Evolutionary conservation across 2,329 filamentous ascomycete species (phyloP).

Genomic region (Niveomyces coronatus): DNA sequence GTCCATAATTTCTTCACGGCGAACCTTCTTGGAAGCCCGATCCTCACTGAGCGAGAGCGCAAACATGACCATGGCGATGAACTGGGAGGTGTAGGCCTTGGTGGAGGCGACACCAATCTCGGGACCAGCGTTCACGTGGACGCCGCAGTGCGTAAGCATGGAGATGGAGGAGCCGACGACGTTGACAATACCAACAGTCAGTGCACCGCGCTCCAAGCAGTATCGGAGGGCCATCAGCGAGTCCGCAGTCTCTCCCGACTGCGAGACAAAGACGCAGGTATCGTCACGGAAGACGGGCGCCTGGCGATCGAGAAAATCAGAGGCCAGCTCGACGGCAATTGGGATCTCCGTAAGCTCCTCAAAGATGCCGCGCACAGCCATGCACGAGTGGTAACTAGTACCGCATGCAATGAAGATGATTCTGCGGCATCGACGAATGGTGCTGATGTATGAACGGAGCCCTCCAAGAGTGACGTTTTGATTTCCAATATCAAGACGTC

Average conservation of each 20-base stretch:
- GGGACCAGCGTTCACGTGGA: constrained; percentile 97
- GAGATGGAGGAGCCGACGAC: constrained; percentile 98
- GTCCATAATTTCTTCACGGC: constrained; percentile 92
- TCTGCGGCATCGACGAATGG: constrained; percentile 90
- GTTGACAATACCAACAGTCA: constrained; percentile 98
- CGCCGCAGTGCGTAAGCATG: constrained; percentile 97
- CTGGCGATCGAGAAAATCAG: constrained; percentile 93
- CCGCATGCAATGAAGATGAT: constrained; percentile 99
- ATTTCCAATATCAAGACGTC: constrained; percentile 86
- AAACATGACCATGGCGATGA: constrained; percentile 99
- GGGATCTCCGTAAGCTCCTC: constrained; percentile 98
- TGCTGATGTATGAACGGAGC: constrained; percentile 89
- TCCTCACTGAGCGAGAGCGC: constrained; percentile 93
- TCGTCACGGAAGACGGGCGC: constrained; percentile 98
- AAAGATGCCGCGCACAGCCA: constrained; percentile 96
- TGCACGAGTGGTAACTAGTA: constrained; percentile 97
- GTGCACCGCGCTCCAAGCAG: constrained; percentile 92
- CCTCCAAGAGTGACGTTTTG: constrained; percentile 94
- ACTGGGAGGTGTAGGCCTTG: constrained; percentile 98
- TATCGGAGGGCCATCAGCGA: constrained; percentile 95
- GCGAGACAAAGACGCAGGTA: constrained; percentile 96
- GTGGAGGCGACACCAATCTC: constrained; percentile 98
- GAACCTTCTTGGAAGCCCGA: constrained; percentile 83
- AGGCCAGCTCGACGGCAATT: constrained; percentile 92
- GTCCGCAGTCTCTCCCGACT: constrained; percentile 97